These are phyloP conservation scores for Coprinopsis sp. DNA, from an alignment of 768 basidiomycete species.

Conservation along the genomic window DNA sequence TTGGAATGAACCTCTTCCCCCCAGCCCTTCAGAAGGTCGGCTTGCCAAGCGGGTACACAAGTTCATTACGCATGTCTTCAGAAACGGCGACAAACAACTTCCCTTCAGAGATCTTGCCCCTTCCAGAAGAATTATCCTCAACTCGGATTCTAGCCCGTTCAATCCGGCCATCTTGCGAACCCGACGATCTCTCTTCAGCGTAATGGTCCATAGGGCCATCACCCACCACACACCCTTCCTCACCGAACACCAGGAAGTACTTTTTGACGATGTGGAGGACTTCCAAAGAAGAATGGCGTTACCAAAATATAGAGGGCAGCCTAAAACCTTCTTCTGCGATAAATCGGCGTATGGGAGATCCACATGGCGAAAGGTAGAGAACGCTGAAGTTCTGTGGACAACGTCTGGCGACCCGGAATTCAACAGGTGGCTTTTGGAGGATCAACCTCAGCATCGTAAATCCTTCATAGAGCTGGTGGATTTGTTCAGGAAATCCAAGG, in stretches of 20 bases:
- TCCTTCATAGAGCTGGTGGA: background rate
- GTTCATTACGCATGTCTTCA: too few relatives aligned
- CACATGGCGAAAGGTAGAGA: background rate
- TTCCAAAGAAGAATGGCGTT: background rate
- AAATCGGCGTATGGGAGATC: background rate
- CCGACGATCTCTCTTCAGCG: background rate
- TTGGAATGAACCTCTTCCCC: too few relatives aligned
- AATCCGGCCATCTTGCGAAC: background rate
- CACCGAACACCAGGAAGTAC: background rate
- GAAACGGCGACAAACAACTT: background rate
- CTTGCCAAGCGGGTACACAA: too few relatives aligned
- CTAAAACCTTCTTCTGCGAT: background rate
- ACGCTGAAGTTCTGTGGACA: background rate
- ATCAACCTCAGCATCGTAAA: background rate
- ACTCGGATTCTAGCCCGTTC: background rate
- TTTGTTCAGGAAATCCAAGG: background rate
- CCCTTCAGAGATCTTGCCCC: background rate
- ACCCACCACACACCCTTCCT: slow-evolving; percentile 1
- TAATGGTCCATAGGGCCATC: background rate
- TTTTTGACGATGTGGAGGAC: background rate
- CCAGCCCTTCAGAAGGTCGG: too few relatives aligned
- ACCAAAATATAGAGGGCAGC: too few relatives aligned
- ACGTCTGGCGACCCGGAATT: background rate
- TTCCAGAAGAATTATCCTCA: background rate
- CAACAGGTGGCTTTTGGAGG: background rate